Percentiles rank a stretch among this genome's conserved stretches.
Evolutionary conservation across 495 filamentous ascomycete species (phyloP).

Genomic region (Terfezia boudieri): DNA sequence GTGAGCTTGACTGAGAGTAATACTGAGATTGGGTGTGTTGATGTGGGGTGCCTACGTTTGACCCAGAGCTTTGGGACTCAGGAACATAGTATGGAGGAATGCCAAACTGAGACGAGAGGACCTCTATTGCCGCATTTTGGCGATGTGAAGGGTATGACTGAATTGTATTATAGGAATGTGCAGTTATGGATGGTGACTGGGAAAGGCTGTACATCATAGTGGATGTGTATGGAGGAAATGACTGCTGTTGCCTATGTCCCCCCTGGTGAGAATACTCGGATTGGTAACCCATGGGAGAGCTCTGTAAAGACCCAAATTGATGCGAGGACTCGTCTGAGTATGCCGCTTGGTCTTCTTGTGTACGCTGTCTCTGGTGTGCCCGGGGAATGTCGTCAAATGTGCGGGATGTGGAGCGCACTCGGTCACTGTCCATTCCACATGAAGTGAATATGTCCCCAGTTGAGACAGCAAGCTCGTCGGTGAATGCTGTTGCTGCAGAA

Average conservation of each 20-base stretch:
- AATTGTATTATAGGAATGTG: constrained; percentile 52
- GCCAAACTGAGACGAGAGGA: constrained; percentile 46
- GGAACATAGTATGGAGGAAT: constrained; percentile 57
- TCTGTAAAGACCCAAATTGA: neutral
- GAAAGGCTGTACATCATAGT: constrained; percentile 63
- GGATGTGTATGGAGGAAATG: constrained; percentile 34
- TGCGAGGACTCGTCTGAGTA: neutral
- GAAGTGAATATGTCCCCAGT: constrained; percentile 14
- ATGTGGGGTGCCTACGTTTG: constrained; percentile 27
- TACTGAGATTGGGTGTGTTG: constrained; percentile 28
- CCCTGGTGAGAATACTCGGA: constrained; percentile 22
- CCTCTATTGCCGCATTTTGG: constrained; percentile 61
- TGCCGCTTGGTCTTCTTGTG: neutral
- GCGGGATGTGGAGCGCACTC: constrained; percentile 14
- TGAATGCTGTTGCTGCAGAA: constrained; percentile 14
- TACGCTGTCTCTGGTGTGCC: neutral
- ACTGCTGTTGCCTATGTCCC: constrained; percentile 20
- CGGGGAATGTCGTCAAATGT: neutral
- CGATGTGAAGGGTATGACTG: constrained; percentile 51
- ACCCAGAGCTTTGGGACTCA: constrained; percentile 38
- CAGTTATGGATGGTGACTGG: constrained; percentile 30
- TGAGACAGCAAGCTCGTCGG: constrained; percentile 13
- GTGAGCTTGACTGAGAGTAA: constrained; percentile 33
- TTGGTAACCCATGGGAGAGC: constrained; percentile 25
- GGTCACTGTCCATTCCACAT: constrained; percentile 20